Evolutionary conservation across 2,329 filamentous ascomycete species (phyloP), one percentile per base, ranked within the genome.

Genomic region (Colletotrichum sojae): DNA sequence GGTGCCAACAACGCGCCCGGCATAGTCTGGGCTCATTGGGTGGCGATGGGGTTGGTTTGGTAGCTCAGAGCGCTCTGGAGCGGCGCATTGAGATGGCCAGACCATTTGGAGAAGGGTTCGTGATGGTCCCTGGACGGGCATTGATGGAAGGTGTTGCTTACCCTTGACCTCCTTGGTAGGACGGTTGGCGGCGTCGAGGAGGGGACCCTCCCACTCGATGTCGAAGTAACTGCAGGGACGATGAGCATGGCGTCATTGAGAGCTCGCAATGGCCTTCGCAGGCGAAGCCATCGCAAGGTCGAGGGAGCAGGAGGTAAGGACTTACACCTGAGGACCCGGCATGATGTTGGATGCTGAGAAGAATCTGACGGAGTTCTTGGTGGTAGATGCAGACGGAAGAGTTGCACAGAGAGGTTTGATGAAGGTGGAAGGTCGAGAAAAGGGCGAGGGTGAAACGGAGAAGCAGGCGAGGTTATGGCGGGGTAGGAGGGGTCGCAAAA

Each of bases 341-440:
- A 97, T 97, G 82, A 87, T 91, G 86, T 88, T 84, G 78, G 91
- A 83, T 81, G 92, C 85, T 71, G 82, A 84, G 76, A 86, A 88
- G 76, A 82, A 84, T 75, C 84, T 81, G 73, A 79, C 72, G 57
- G 77, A 70, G 69, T 67, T 65, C 65, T 72, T 72, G 67, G 70
- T 71, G 55, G 67, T 71, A 67, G 69, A 71, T 71, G 70, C 66
- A 69, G 65, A 69, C 56, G 70, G 55, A 56, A 58, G 57, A 63
- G 71, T 55, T 62, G 67, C 49, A 45, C 58, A 61, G 59, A 72
- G 61, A 66, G 70, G 70, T 70, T 72, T 68, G 58, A 69, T 59
- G 61, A 71, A 64, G 71, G 71, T 68, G 63, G 71, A 72, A 72
- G 71, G 69, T 72, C 69, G 71, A 72, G 69, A 72, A 72, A 72